These are phyloP conservation scores for Neurospora sp. DNA, from an alignment of 495 filamentous ascomycete genomes.

Conservation along the genomic window DNA sequence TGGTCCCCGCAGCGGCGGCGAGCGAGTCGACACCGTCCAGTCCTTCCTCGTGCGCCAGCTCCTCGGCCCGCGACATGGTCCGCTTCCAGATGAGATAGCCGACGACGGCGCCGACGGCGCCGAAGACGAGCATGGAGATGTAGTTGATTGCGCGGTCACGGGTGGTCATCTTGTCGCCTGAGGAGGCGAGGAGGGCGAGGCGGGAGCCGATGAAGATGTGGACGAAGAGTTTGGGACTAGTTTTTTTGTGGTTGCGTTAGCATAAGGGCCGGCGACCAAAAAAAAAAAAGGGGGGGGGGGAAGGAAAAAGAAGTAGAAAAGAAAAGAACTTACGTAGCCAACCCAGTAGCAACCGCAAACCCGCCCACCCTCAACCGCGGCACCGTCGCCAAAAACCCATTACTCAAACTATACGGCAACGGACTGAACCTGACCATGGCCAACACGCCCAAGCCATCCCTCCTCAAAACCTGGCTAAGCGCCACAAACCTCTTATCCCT, in stretches of 20 bases:
- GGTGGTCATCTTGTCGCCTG: slow-evolving; percentile 50
- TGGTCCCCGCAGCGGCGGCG: slow-evolving; percentile 8
- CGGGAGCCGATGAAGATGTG: slow-evolving; percentile 81
- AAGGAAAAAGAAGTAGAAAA: not conserved
- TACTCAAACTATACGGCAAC: slow-evolving; percentile 87
- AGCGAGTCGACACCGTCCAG: slow-evolving; percentile 21
- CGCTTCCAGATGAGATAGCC: slow-evolving; percentile 79
- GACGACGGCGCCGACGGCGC: slow-evolving; percentile 61
- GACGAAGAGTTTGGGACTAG: slow-evolving; percentile 73
- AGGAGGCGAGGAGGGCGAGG: slow-evolving; percentile 61
- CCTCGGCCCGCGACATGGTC: slow-evolving; percentile 71
- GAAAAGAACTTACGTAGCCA: slow-evolving; percentile 31
- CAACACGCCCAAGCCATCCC: slow-evolving; percentile 81
- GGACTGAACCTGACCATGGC: slow-evolving; percentile 92
- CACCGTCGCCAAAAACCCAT: slow-evolving; percentile 89
- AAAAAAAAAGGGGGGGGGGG: no score
- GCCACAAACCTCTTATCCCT: slow-evolving; percentile 65
- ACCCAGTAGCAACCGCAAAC: slow-evolving; percentile 73
- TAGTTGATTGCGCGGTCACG: slow-evolving; percentile 70
- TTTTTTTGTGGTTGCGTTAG: not conserved
- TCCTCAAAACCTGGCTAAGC: slow-evolving; percentile 50
- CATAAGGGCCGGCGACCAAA: not conserved
- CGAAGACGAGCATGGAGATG: slow-evolving; percentile 59
- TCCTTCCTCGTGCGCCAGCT: slow-evolving; percentile 78
- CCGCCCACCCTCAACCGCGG: slow-evolving; percentile 68